Evolutionary conservation across 192 early-diverging fungal species (phyloP).

Genomic region (Linnemannia zychae): DNA sequence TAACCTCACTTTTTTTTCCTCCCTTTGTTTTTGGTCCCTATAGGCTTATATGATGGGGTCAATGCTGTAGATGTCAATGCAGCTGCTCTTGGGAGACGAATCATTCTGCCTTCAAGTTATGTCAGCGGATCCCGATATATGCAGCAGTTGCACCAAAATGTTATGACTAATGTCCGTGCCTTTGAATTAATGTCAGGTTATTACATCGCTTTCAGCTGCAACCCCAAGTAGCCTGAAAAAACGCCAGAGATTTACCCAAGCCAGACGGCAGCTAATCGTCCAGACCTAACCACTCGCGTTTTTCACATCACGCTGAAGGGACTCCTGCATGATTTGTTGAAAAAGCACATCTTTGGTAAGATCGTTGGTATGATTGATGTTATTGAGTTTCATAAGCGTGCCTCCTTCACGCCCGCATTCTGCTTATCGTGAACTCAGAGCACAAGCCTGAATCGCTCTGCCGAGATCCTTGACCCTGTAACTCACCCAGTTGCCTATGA

Average conservation of each 20-base stretch:
- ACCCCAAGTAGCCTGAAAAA: slow-evolving; percentile 48
- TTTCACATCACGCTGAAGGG: slow-evolving; percentile 35
- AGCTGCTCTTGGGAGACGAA: neutral
- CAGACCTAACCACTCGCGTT: slow-evolving; percentile 26
- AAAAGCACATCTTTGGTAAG: slow-evolving; percentile 21
- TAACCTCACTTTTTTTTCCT: no score
- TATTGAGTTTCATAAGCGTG: slow-evolving; percentile 47
- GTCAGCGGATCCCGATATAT: slow-evolving; percentile 27
- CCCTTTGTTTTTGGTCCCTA: neutral
- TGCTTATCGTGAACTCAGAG: slow-evolving; percentile 16
- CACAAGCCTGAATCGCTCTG: slow-evolving; percentile 34
- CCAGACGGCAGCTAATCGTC: slow-evolving; percentile 27
- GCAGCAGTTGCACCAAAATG: slow-evolving; percentile 48
- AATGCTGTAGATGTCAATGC: neutral
- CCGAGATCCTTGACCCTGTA: slow-evolving; percentile 39
- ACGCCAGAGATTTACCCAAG: neutral
- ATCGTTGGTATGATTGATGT: slow-evolving; percentile 14
- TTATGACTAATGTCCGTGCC: slow-evolving; percentile 23
- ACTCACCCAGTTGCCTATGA: slow-evolving; percentile 16
- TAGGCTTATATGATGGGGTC: neutral
- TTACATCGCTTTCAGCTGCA: slow-evolving; percentile 44
- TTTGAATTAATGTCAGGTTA: slow-evolving; percentile 7
- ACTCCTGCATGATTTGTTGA: slow-evolving; percentile 21
- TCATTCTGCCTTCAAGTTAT: slow-evolving; percentile 39
- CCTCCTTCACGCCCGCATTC: slow-evolving; percentile 32